phyloP scores from a whole-genome alignment of 805 yeast genomes.

The Danielia oregonensis region DNA sequence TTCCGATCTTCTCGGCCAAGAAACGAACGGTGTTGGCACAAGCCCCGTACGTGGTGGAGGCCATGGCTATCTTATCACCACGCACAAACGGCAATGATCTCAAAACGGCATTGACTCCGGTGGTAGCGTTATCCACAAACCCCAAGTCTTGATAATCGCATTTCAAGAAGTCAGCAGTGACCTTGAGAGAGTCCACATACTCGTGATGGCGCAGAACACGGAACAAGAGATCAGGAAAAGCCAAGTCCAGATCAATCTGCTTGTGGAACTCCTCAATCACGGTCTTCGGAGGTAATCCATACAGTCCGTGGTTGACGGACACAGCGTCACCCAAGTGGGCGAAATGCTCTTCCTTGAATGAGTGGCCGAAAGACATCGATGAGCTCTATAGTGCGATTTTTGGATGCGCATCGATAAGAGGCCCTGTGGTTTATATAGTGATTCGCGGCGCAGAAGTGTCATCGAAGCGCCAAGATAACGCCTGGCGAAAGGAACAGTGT shows the following conservation, averaged over 20 bases:
- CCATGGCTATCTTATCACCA: slow-evolving; percentile 50
- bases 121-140: slow-evolving; percentile 56
- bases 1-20: slow-evolving; percentile 27
- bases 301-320: slow-evolving; percentile 65
- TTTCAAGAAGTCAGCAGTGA: slow-evolving; percentile 40
- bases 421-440: no score
- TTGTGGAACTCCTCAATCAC: slow-evolving; percentile 23
- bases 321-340: slow-evolving; percentile 34
- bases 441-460: no score
- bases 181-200: slow-evolving; percentile 32
- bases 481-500: no score
- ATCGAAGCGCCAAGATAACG: no score
- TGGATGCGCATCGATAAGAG: no score
- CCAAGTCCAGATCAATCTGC: slow-evolving; percentile 16
- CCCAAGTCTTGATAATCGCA: slow-evolving; percentile 48
- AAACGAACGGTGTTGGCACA: slow-evolving; percentile 50
- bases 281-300: slow-evolving; percentile 51
- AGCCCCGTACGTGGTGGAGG: slow-evolving; percentile 50
- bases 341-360: slow-evolving; percentile 47
- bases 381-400: not conserved
- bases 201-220: slow-evolving; percentile 21
- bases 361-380: slow-evolving; percentile 43
- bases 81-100: slow-evolving; percentile 48
- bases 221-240: slow-evolving; percentile 48
- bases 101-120: slow-evolving; percentile 54